phyloP scores from a whole-genome alignment of 371 early-diverging fungal genomes.

The Mortierella sp. region DNA sequence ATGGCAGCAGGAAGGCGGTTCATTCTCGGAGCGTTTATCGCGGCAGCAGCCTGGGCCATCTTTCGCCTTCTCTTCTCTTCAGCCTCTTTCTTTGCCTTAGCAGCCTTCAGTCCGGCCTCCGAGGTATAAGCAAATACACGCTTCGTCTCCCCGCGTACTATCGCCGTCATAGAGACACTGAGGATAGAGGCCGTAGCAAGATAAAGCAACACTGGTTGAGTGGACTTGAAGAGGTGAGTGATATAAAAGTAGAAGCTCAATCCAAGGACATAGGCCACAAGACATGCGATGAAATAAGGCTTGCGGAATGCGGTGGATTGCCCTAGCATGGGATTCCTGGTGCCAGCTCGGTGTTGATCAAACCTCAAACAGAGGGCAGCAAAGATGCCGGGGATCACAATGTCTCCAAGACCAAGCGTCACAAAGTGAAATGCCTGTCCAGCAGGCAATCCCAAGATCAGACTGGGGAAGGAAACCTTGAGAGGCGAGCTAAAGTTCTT shows the following conservation, averaged over 20 bases:
- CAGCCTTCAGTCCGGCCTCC: conserved; percentile 65
- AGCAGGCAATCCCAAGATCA: conserved; percentile 65
- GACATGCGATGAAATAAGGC: conserved; percentile 89
- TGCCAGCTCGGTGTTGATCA: conserved; percentile 71
- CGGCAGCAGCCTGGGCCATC: conserved; percentile 9
- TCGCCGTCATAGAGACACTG: conserved; percentile 82
- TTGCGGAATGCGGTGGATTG: conserved; percentile 75
- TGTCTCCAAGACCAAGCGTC: conserved; percentile 97
- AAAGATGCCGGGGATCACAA: conserved; percentile 96
- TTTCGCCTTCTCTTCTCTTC: conserved; percentile 26
- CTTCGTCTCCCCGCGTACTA: conserved; percentile 81
- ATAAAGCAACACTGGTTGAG: conserved; percentile 95
- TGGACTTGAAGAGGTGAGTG: conserved; percentile 91
- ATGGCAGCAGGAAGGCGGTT: conserved; percentile 17
- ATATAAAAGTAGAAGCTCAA: conserved; percentile 88
- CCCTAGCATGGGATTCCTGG: conserved; percentile 41
- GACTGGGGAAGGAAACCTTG: conserved; percentile 90
- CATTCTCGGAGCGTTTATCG: conserved; percentile 1
- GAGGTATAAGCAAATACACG: conserved; percentile 81
- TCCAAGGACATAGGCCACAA: conserved; percentile 88
- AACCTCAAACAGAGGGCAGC: conserved; percentile 90
- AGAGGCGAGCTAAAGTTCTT: conserved; percentile 94
- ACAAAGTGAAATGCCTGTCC: conserved; percentile 70
- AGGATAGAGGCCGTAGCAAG: conserved; percentile 94
- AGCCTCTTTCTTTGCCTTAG: conserved; percentile 55